Conservation (phyloP, 495 filamentous ascomycete species). For the Tuber magnatum region DNA sequence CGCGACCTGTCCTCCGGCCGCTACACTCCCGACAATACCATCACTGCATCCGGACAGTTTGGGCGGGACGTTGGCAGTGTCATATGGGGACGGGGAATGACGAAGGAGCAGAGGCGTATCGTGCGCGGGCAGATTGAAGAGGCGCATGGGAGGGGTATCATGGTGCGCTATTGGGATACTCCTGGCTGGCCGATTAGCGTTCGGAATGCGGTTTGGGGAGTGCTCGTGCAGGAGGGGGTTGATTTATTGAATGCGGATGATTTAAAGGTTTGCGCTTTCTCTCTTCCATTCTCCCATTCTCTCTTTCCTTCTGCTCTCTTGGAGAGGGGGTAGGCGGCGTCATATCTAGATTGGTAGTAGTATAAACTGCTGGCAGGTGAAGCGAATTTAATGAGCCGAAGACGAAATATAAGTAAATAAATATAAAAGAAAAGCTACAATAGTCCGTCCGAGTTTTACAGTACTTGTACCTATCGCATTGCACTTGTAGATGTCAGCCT, state of each 20-base stretch:
- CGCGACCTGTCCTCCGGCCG: conserved; percentile 31
- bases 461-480: not conserved
- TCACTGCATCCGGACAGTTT: conserved; percentile 43
- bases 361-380: not conserved
- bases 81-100: conserved; percentile 45
- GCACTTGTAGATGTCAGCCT: not conserved
- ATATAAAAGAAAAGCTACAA: not conserved
- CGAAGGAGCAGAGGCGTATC: conserved; percentile 50
- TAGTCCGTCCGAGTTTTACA: not conserved
- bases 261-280: conserved; percentile 45
- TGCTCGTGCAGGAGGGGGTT: conserved; percentile 63
- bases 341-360: conserved; percentile 20
- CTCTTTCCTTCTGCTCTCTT: too few relatives aligned
- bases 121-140: conserved; percentile 61
- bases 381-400: not conserved
- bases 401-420: not conserved
- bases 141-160: conserved; percentile 66
- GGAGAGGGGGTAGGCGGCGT: conserved; percentile 10
- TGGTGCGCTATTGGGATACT: conserved; percentile 70
- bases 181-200: conserved; percentile 69
- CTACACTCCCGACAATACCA: conserved; percentile 30
- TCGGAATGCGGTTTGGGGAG: conserved; percentile 67
- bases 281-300: conserved; percentile 41
- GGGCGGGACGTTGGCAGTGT: conserved; percentile 46
- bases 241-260: conserved; percentile 76